Percentiles rank a stretch among this genome's conserved stretches.
phyloP scores from a whole-genome alignment of 2,329 filamentous ascomycete genomes.

The Fusarium sp. region DNA sequence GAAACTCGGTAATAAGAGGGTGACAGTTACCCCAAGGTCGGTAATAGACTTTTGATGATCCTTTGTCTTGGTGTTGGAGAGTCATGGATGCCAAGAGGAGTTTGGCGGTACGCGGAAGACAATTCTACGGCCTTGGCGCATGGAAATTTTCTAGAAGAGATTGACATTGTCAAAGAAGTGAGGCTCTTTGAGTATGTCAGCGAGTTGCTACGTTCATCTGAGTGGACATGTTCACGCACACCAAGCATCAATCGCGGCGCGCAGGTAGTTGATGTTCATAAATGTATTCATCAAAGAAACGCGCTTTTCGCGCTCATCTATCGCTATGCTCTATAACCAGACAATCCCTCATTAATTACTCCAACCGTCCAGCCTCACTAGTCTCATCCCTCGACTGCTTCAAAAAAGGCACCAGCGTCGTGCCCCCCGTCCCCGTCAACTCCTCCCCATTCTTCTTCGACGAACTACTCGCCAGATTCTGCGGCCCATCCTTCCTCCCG shows the following conservation, averaged over 20 bases:
- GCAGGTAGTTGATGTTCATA: background rate
- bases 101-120: background rate
- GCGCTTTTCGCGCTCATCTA: background rate
- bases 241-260: background rate
- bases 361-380: conserved; percentile 46
- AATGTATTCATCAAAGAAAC: background rate
- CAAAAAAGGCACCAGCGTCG: conserved; percentile 85
- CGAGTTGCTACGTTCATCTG: background rate
- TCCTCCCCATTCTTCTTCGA: conserved; percentile 51
- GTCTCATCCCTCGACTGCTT: conserved; percentile 92
- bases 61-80: background rate
- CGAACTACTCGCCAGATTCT: conserved; percentile 58
- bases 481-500: conserved; percentile 32
- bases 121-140: background rate
- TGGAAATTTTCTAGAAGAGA: background rate
- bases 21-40: background rate
- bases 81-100: background rate
- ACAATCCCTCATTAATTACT: background rate
- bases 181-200: too few relatives aligned
- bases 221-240: background rate
- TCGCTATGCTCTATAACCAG: conserved; percentile 7
- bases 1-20: background rate
- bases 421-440: conserved; percentile 86
- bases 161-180: background rate
- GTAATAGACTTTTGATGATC: background rate